Conservation (phyloP, 2,329 filamentous ascomycete species). For the Bimuria novae-zelandiae region DNA sequence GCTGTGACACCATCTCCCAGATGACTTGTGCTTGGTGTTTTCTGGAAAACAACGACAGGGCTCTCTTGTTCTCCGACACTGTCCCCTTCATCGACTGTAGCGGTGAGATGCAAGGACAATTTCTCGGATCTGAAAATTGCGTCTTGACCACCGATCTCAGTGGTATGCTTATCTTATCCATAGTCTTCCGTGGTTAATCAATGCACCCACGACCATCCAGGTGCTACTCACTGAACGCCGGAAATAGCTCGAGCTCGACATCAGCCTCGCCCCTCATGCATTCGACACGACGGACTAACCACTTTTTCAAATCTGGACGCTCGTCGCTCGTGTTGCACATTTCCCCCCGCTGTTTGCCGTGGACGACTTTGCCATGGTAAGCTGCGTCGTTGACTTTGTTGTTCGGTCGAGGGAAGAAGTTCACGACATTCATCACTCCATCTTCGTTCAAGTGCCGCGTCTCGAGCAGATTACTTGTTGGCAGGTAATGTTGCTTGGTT, state of each 20-base stretch:
- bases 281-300: slow-evolving; percentile 72
- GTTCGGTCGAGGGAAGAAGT: slow-evolving; percentile 76
- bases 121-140: slow-evolving; percentile 66
- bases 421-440: slow-evolving; percentile 72
- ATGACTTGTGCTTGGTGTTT: slow-evolving; percentile 57
- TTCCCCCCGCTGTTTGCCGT: slow-evolving; percentile 31
- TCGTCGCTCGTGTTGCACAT: slow-evolving; percentile 21
- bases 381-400: slow-evolving; percentile 56
- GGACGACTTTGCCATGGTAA: slow-evolving; percentile 28
- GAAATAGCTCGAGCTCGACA: slow-evolving; percentile 72
- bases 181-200: slow-evolving; percentile 54
- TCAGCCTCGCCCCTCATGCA: slow-evolving; percentile 71
- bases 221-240: slow-evolving; percentile 45
- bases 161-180: slow-evolving; percentile 65
- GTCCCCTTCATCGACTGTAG: slow-evolving; percentile 68
- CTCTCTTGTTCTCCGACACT: slow-evolving; percentile 49
- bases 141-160: slow-evolving; percentile 54
- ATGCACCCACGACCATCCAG: neutral
- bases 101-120: slow-evolving; percentile 68
- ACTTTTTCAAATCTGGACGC: slow-evolving; percentile 61
- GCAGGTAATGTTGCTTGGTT: slow-evolving; percentile 78
- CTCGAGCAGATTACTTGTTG: slow-evolving; percentile 74
- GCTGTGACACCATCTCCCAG: slow-evolving; percentile 67
- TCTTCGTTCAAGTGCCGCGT: slow-evolving; percentile 78
- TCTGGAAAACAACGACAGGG: slow-evolving; percentile 61